phyloP scores from a whole-genome alignment of 2,329 filamentous ascomycete genomes.

The Fusarium protoensiforme region DNA sequence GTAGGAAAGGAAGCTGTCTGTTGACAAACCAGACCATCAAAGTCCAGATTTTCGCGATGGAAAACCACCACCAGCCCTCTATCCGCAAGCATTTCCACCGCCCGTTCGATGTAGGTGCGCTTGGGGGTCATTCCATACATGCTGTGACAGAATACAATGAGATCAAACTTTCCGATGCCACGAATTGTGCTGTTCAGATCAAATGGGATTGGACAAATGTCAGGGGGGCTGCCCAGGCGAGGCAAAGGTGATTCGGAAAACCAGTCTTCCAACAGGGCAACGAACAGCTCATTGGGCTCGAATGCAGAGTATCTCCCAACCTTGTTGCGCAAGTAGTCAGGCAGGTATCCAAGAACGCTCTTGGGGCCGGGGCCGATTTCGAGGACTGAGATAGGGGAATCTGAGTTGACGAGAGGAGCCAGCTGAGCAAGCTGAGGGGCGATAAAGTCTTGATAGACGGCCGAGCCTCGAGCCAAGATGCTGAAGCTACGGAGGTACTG shows the following conservation, averaged over 20 bases:
- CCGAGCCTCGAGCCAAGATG: constrained; percentile 52
- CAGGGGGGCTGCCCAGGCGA: constrained; percentile 49
- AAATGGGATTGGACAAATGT: constrained; percentile 56
- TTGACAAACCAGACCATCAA: constrained; percentile 62
- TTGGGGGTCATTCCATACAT: constrained; percentile 70
- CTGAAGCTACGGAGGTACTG: constrained; percentile 63
- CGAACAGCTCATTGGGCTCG: constrained; percentile 63
- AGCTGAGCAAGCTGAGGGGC: constrained; percentile 60
- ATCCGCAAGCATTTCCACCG: constrained; percentile 59
- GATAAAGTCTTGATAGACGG: constrained; percentile 62
- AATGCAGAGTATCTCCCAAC: constrained; percentile 64
- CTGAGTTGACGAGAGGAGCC: constrained; percentile 53
- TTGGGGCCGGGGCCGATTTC: constrained; percentile 70
- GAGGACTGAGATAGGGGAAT: constrained; percentile 60
- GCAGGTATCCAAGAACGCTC: constrained; percentile 63
- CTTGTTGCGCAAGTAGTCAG: constrained; percentile 52
- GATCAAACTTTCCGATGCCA: constrained; percentile 57
- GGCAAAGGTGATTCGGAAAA: constrained; percentile 55
- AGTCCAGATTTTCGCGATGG: constrained; percentile 60
- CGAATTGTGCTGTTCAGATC: constrained; percentile 38
- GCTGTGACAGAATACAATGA: constrained; percentile 72
- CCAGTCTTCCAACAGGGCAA: constrained; percentile 55
- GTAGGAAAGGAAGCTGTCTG: constrained; percentile 58
- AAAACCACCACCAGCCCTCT: constrained; percentile 63
- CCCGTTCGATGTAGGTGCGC: constrained; percentile 55